phyloP scores from a whole-genome alignment of 768 basidiomycete species.

The Chalciporus sphaerocephalus region DNA sequence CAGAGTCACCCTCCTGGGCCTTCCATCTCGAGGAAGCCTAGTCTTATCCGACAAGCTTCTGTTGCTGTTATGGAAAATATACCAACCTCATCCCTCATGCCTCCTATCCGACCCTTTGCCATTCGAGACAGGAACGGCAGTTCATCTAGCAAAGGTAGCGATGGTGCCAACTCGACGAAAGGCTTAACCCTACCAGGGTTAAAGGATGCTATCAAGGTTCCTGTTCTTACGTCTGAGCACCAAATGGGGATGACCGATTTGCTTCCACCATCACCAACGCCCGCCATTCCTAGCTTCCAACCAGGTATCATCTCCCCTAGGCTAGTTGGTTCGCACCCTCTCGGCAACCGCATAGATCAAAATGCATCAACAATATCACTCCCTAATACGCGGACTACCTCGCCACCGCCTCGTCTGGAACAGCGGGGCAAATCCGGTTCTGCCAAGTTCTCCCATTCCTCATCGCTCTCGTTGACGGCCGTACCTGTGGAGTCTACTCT shows the following conservation, averaged over 20 bases:
- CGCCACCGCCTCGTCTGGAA: slow-evolving; percentile 26
- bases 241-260: slow-evolving; percentile 65
- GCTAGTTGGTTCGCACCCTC: slow-evolving; percentile 31
- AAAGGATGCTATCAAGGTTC: slow-evolving; percentile 72
- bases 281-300: slow-evolving; percentile 35
- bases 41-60: slow-evolving; percentile 47
- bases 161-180: slow-evolving; percentile 26
- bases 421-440: slow-evolving; percentile 20
- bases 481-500: slow-evolving; percentile 27
- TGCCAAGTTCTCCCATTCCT: slow-evolving; percentile 27
- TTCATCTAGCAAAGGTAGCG: slow-evolving; percentile 38
- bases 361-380: slow-evolving; percentile 40
- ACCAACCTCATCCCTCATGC: slow-evolving; percentile 34
- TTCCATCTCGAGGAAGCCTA: slow-evolving; percentile 32
- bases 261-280: slow-evolving; percentile 69
- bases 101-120: slow-evolving; percentile 46
- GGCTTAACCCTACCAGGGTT: slow-evolving; percentile 50
- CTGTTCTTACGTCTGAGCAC: slow-evolving; percentile 64
- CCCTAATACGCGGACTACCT: slow-evolving; percentile 33
- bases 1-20: slow-evolving; percentile 9
- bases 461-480: slow-evolving; percentile 33
- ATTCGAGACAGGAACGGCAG: slow-evolving; percentile 47
- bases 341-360: slow-evolving; percentile 28
- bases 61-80: slow-evolving; percentile 52
- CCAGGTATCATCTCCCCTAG: slow-evolving; percentile 37